These are phyloP conservation scores for Tetrahymena borealis DNA, from an alignment of 73 alveolate genomes.

Conservation along the genomic window DNA sequence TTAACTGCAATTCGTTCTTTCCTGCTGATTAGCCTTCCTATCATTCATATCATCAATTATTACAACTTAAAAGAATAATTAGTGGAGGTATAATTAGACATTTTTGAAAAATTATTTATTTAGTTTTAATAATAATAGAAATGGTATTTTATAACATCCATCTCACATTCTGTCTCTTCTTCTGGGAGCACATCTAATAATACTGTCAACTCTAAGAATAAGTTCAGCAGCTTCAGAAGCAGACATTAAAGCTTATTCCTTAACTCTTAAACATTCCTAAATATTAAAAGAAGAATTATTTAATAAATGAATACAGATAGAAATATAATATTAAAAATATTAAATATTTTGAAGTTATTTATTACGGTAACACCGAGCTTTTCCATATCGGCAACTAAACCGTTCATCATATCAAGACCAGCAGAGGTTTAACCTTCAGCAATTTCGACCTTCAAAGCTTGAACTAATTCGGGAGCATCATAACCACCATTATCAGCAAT, in stretches of 20 bases:
- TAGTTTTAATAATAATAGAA: neutral
- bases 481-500: conserved; percentile 94
- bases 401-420: conserved; percentile 86
- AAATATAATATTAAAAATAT: too few relatives aligned
- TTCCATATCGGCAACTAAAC: conserved; percentile 81
- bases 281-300: neutral
- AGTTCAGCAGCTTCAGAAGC: conserved; percentile 98
- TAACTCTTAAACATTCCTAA: conserved; percentile 88
- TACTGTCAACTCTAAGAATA: conserved; percentile 94
- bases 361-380: conserved; percentile 66
- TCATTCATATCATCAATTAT: neutral
- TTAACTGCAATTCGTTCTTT: too few relatives aligned
- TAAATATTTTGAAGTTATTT: neutral
- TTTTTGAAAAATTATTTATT: neutral
- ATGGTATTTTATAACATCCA: neutral
- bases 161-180: conserved; percentile 72
- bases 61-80: neutral
- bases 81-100: neutral
- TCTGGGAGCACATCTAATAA: conserved; percentile 94
- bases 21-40: too few relatives aligned
- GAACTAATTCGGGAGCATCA: conserved; percentile 91
- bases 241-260: conserved; percentile 87
- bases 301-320: too few relatives aligned
- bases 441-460: conserved; percentile 86
- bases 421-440: conserved; percentile 70